These are phyloP conservation scores for Colletotrichum tamarilloi DNA, from an alignment of 2,329 filamentous ascomycete species.

Conservation along the genomic window DNA sequence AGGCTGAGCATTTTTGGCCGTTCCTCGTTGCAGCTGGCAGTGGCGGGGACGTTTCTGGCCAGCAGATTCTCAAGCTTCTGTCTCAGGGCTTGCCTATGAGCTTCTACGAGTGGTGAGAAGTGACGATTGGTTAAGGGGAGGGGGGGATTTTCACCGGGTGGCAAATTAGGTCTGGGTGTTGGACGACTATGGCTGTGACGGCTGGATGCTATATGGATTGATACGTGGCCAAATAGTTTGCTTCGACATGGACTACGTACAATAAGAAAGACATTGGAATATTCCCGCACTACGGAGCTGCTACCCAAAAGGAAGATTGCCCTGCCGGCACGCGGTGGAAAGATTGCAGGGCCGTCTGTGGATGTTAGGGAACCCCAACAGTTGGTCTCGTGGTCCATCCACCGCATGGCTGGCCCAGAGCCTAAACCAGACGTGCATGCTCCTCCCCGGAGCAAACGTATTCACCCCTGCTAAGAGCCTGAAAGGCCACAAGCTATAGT, in stretches of 20 bases:
- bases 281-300: neutral
- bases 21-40: neutral
- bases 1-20: neutral
- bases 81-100: neutral
- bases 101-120: neutral
- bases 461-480: neutral
- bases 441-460: neutral
- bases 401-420: neutral
- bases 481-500: neutral
- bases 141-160: neutral
- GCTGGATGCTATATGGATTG: neutral
- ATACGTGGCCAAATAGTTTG: neutral
- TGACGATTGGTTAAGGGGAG: neutral
- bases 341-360: too few species aligned
- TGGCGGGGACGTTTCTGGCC: neutral
- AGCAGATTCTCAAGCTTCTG: neutral
- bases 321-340: too few species aligned
- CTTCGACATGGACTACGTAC: neutral
- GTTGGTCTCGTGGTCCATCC: too few species aligned
- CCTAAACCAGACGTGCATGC: neutral
- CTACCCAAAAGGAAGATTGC: neutral
- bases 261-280: neutral
- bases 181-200: too few species aligned
- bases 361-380: too few species aligned
- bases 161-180: neutral